Base-by-base conservation (phyloP, 2,329 filamentous ascomycete species). In the Didymella glomerata region DNA sequence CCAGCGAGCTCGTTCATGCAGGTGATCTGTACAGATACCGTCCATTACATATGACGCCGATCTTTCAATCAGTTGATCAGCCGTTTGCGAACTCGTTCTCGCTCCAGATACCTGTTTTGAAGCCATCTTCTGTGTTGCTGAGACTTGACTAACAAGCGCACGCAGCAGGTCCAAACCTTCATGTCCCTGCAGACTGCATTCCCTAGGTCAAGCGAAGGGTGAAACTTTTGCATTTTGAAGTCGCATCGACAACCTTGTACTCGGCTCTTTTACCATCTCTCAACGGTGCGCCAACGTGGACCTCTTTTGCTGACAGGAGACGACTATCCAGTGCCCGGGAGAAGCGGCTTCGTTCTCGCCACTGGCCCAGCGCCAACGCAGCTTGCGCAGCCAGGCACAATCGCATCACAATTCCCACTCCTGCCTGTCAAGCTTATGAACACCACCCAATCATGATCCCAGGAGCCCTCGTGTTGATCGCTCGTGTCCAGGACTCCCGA, bases 281-380 rank as follows among this genome's bases (percentile, higher is more conserved):
- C 40, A 32, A 41, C 32, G 38, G 25, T 46, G 18, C 30, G n/a
- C 40, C 16, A 46, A 6, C 30, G 1, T 9, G 49, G 7, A 34
- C 6, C 18, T 25, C 54, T 20, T 13, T 16, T 20, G 48, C 48
- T 51, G 41, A 57, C 34, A 27, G 34, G 25, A n/a, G 18, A 41
- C 16, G 11, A 2, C 22, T 9, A 27, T 42, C 36, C 27, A 28
- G n/a, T 48, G 18, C 22, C 30, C 42, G 48, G 41, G 34, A 41
- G 20, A 34, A 24, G 42, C 48, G 54, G 54, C 48, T 28, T n/a
- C 18, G 24, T 42, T 13, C n/a, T 51, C 16, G 48, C 54, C 54
- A 57, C 42, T 36, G 32, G 32, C 13, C 14, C 41, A 32, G 34
- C 34, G 44, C 51, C 51, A 41, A 13, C 27, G 27, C 51, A 25